phyloP scores from a whole-genome alignment of 2,329 filamentous ascomycete species.

The Bipolaris victoriae region DNA sequence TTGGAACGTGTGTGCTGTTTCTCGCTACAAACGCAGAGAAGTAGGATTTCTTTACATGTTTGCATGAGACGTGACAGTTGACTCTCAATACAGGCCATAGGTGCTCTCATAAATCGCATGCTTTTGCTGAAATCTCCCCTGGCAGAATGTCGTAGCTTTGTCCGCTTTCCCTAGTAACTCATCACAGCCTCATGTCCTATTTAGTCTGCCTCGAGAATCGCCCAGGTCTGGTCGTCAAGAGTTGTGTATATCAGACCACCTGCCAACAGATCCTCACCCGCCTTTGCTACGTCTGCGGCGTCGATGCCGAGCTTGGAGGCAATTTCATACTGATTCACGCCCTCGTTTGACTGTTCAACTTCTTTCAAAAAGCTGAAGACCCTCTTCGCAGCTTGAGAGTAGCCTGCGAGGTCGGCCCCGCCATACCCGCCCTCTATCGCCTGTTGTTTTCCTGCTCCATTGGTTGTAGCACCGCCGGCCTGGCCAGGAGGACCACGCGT shows the following conservation, averaged over 20 bases:
- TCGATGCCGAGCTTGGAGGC: slow-evolving; percentile 69
- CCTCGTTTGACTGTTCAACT: slow-evolving; percentile 76
- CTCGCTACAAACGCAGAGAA: slow-evolving; percentile 49
- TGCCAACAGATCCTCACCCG: slow-evolving; percentile 79
- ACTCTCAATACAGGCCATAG: slow-evolving; percentile 1
- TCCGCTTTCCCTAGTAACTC: neutral
- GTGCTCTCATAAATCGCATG: slow-evolving; percentile 2
- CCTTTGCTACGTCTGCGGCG: slow-evolving; percentile 72
- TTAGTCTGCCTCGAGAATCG: slow-evolving; percentile 69
- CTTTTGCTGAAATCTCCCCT: neutral
- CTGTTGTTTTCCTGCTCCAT: slow-evolving; percentile 28
- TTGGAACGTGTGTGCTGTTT: slow-evolving; percentile 51
- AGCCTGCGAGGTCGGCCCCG: slow-evolving; percentile 44
- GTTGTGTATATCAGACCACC: slow-evolving; percentile 86
- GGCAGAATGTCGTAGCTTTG: neutral
- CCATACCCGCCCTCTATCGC: slow-evolving; percentile 33
- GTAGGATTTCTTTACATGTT: slow-evolving; percentile 7
- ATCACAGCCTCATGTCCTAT: neutral
- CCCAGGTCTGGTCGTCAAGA: slow-evolving; percentile 91
- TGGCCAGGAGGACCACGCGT: slow-evolving; percentile 69
- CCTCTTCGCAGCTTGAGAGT: slow-evolving; percentile 66
- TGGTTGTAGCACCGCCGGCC: slow-evolving; percentile 46
- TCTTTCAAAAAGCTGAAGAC: slow-evolving; percentile 74
- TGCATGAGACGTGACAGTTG: slow-evolving; percentile 11
- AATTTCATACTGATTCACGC: slow-evolving; percentile 80